Conservation (phyloP, 805 yeast genomes). For the Priceomyces haplophilus region DNA sequence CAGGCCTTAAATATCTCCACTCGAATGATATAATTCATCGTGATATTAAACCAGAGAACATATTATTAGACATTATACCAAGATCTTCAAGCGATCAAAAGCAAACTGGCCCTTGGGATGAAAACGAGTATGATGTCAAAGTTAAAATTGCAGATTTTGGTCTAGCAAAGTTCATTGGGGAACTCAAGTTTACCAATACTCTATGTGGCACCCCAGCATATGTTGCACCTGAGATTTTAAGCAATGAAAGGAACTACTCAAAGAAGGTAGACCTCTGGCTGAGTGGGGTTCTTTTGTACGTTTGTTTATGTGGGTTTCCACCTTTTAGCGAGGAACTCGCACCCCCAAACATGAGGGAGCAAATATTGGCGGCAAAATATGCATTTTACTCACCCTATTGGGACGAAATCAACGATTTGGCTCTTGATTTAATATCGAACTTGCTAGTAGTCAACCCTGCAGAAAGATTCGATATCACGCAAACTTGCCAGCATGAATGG, state of each 20-base stretch:
- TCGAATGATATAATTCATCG: conserved; percentile 41
- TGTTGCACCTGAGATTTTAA: conserved; percentile 76
- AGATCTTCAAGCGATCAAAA: conserved; percentile 22
- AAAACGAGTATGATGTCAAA: conserved; percentile 54
- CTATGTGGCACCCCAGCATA: conserved; percentile 86
- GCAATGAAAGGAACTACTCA: conserved; percentile 56
- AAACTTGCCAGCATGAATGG: conserved; percentile 46
- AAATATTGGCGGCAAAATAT: conserved; percentile 61
- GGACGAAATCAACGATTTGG: conserved; percentile 67
- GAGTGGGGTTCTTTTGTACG: conserved; percentile 73
- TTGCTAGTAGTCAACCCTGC: conserved; percentile 53
- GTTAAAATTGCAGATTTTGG: conserved; percentile 88
- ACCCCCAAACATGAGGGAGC: conserved; percentile 76
- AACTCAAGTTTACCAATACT: conserved; percentile 69
- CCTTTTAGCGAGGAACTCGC: conserved; percentile 81
- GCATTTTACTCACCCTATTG: conserved; percentile 80
- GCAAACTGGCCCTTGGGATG: conserved; percentile 56
- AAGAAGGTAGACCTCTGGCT: conserved; percentile 82
- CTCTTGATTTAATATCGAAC: conserved; percentile 61
- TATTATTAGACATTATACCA: conserved; percentile 50
- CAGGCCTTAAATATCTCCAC: conserved; percentile 39
- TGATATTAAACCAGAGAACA: conserved; percentile 46
- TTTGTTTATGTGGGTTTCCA: conserved; percentile 80
- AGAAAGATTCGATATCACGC: conserved; percentile 40
- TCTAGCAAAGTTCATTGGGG: conserved; percentile 65